A percentile compares a stretch with the other conserved stretches of the same genome.
Conservation (phyloP, 2,329 filamentous ascomycete species). For the Exophiala bonariae region DNA sequence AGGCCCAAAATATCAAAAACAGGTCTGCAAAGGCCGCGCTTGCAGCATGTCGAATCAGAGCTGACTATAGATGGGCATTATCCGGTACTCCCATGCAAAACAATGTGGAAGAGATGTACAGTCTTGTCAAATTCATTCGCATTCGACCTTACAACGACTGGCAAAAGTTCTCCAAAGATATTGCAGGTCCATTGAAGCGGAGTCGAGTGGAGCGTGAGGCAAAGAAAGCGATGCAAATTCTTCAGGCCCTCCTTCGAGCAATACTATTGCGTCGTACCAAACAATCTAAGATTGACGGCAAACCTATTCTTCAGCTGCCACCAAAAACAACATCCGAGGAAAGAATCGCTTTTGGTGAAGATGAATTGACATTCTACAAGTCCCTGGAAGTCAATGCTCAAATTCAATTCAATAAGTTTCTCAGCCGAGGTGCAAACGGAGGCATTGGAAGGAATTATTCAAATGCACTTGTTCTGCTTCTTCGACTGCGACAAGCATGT, state of each 20-base stretch:
- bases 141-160: conserved; percentile 73
- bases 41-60: conserved; percentile 59
- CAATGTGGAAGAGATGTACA: conserved; percentile 72
- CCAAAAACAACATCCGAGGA: conserved; percentile 62
- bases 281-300: conserved; percentile 73
- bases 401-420: conserved; percentile 73
- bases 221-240: conserved; percentile 62
- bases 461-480: conserved; percentile 74
- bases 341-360: conserved; percentile 65
- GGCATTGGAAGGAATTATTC: conserved; percentile 74
- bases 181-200: conserved; percentile 53
- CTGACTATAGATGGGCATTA: conserved; percentile 69
- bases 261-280: conserved; percentile 83
- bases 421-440: conserved; percentile 53
- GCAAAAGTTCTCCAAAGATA: conserved; percentile 59
- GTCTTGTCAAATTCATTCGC: conserved; percentile 72
- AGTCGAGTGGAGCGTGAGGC: conserved; percentile 32
- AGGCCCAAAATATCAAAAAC: conserved; percentile 82
- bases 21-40: conserved; percentile 61
- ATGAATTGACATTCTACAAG: conserved; percentile 65
- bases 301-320: conserved; percentile 70
- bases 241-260: conserved; percentile 75
- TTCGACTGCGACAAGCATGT: conserved; percentile 77
- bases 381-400: conserved; percentile 67
- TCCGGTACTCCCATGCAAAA: conserved; percentile 92